These are phyloP conservation scores for Polygonum aviculare DNA, from an alignment of 148 eudicot species.

Conservation along the genomic window DNA sequence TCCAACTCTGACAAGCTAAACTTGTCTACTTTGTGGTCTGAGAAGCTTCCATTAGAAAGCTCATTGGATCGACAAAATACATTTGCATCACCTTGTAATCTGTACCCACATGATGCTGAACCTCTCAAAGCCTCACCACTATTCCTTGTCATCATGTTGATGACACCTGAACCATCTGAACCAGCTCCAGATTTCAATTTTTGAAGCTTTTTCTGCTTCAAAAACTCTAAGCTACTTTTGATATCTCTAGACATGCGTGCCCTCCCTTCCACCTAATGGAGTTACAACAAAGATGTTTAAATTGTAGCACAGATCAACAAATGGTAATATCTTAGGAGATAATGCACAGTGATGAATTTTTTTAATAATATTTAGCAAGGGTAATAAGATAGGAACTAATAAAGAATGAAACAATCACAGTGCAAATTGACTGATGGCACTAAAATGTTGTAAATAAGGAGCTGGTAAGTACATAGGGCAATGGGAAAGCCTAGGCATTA, in stretches of 20 bases:
- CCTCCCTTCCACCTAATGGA: conserved; percentile 81
- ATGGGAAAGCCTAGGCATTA: not conserved
- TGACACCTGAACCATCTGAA: conserved; percentile 21
- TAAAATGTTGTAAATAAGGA: not conserved
- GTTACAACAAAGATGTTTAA: not conserved
- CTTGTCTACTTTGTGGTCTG: conserved; percentile 50
- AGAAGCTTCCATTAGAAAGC: conserved; percentile 27
- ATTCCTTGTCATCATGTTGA: conserved; percentile 47
- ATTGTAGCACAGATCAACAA: not conserved
- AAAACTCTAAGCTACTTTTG: conserved; percentile 50
- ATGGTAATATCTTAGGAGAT: not conserved
- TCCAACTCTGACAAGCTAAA: conserved; percentile 48
- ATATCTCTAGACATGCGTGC: conserved; percentile 64
- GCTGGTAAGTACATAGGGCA: not conserved
- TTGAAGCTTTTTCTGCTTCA: conserved; percentile 87
- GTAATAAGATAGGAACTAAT: not conserved
- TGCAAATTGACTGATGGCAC: not conserved
- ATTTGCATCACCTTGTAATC: conserved; percentile 21
- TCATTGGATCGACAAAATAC: conserved; percentile 20
- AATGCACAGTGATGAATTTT: not conserved
- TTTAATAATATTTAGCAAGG: not conserved
- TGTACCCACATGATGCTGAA: conserved; percentile 58
- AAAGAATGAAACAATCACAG: not conserved
- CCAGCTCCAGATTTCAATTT: conserved; percentile 39
- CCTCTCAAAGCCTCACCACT: conserved; percentile 68